Percentiles rank a stretch among this genome's conserved stretches.
Conservation (phyloP, 164 flowering plant species). For the Vitis cinerea region DNA sequence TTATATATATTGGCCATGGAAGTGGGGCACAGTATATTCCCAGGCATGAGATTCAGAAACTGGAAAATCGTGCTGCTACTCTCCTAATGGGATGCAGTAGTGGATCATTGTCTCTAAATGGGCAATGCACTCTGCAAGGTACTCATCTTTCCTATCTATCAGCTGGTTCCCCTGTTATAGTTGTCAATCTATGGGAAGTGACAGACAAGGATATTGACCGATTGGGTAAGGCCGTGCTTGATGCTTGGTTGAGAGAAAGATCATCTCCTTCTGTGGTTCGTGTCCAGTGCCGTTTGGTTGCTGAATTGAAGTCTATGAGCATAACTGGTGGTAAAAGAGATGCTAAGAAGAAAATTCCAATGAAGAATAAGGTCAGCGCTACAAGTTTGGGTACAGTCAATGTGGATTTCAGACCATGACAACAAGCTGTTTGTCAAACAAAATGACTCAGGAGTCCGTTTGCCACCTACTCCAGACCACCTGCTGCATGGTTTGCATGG, state of each 20-base stretch:
- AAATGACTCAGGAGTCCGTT: too few relatives aligned
- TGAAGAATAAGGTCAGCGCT: conserved; percentile 14
- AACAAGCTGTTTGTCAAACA: too few relatives aligned
- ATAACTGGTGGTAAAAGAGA: conserved; percentile 25
- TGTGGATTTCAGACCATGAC: too few relatives aligned
- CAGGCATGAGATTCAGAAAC: conserved; percentile 62
- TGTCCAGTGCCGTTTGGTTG: conserved; percentile 27
- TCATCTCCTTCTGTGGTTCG: conserved; percentile 23
- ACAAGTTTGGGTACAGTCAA: too few relatives aligned
- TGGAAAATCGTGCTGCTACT: conserved; percentile 79
- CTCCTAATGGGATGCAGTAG: conserved; percentile 97
- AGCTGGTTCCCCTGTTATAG: conserved; percentile 88
- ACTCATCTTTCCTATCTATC: conserved; percentile 64
- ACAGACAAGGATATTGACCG: conserved; percentile 96
- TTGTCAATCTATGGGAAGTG: conserved; percentile 94
- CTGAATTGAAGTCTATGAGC: conserved; percentile 40
- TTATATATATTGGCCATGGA: conserved; percentile 94
- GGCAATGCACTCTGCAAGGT: conserved; percentile 72
- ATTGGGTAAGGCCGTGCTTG: conserved; percentile 75
- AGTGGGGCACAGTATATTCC: conserved; percentile 86
- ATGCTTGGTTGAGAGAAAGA: conserved; percentile 74
- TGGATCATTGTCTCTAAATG: conserved; percentile 62
- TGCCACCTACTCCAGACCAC: too few relatives aligned
- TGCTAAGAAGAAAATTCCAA: conserved; percentile 29
- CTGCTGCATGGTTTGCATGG: too few relatives aligned